phyloP scores from a whole-genome alignment of 1,284 basidiomycete species.

The Ceratobasidium sp. region DNA sequence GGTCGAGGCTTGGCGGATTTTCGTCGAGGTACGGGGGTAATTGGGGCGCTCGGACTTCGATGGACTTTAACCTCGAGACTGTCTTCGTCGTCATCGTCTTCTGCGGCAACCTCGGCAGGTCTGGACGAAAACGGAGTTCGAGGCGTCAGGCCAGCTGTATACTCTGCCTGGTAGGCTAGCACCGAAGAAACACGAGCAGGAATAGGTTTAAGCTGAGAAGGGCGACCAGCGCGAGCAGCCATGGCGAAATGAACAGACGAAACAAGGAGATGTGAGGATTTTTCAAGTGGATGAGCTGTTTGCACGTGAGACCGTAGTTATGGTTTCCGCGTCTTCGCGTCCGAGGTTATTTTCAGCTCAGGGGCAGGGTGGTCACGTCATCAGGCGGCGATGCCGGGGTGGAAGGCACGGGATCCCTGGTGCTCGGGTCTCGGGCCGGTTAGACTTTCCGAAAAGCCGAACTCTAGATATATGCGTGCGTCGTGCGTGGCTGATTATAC shows the following conservation, averaged over 20 bases:
- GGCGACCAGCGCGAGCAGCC: constrained; percentile 33
- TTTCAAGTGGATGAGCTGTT: background rate
- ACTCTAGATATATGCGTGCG: no score
- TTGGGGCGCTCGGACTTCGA: constrained; percentile 16
- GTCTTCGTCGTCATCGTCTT: constrained; percentile 5
- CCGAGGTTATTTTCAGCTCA: no score
- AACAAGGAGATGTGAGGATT: background rate
- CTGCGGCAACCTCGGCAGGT: background rate
- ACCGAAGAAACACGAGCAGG: background rate
- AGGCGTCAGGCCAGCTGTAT: constrained; percentile 13
- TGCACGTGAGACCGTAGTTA: no score
- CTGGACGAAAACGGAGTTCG: constrained; percentile 14
- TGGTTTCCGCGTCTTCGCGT: no score
- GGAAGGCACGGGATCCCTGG: no score
- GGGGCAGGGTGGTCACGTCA: no score
- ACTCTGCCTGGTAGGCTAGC: constrained; percentile 16
- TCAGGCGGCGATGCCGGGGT: no score
- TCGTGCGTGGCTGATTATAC: no score
- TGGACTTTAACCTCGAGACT: constrained; percentile 12
- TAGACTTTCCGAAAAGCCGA: no score
- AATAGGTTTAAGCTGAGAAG: constrained; percentile 20
- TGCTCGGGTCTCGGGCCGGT: no score
- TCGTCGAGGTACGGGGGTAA: background rate
- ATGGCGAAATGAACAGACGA: background rate
- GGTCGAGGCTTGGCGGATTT: background rate